Base-by-base conservation (phyloP, 2,329 filamentous ascomycete genomes). In the Phaeosphaeria sp. region DNA sequence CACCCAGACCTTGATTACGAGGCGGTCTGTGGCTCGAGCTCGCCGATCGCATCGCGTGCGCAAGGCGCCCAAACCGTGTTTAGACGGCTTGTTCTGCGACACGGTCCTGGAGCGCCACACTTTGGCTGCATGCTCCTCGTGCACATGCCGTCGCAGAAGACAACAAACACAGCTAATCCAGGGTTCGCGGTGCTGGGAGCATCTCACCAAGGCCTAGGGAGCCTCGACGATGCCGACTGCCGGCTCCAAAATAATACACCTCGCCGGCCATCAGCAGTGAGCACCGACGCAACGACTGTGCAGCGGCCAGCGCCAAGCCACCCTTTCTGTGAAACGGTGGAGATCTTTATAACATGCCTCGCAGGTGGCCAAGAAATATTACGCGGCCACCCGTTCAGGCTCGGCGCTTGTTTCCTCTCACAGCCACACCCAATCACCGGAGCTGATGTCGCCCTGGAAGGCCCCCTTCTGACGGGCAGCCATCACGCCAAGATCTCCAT, bases 401-500 rank as follows among this genome's bases (percentile, higher is more conserved):
- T 63, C 63, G 66, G 67, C 68, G 58, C 60, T 56, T 62, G 55
- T 64, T 65, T 57, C 65, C 65, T 60, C 44, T 63, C 64, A 41
- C 50, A 59, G 59, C 48, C 53, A 56, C 52, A 62, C 52, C 68
- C 65, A 68, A 65, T 65, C 51, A 64, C 46, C 60, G 58, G 58
- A 55, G 50, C 51, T 59, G 57, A 55, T 59, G 6, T 50, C 48
- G 43, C 56, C 51, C 60, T 58, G 54, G 54, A 63, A 65, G 58
- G 55, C 55, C 60, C 49, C 56, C 63, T 64, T 67, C 63, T 65
- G 64, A 67, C 59, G 21, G 41, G 42, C 56, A 61, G 55, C 53
- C 69, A 66, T 64, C 66, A 59, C 63, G 71, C 70, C 71, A 73
- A 72, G 71, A 42, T 6, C 47, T 48, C 47, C 58, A 65, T 62